phyloP scores from a whole-genome alignment of 805 yeast genomes.

The Candida boleticola region DNA sequence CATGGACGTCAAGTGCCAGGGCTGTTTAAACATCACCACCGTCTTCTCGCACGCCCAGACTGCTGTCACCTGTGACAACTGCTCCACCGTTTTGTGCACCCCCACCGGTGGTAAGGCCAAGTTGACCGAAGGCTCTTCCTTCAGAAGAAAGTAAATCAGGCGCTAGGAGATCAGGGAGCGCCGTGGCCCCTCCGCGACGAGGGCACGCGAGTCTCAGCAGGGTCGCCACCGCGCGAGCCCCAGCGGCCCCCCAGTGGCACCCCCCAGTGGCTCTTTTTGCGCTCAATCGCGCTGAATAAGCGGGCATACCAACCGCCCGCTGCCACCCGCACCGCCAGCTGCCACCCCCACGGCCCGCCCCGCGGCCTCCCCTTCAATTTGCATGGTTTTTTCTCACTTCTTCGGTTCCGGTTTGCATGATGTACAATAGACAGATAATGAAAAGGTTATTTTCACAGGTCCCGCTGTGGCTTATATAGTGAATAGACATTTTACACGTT shows the following conservation, averaged over 20 bases:
- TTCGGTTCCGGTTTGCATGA: conserved; percentile 2
- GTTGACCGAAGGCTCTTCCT: conserved; percentile 42
- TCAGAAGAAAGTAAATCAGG: conserved; percentile 36
- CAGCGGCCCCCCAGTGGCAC: no score
- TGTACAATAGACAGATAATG: conserved; percentile 2
- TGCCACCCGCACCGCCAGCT: no score
- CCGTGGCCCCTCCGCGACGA: no score
- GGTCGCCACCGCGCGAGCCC: no score
- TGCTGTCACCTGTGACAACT: conserved; percentile 41
- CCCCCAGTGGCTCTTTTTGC: no score
- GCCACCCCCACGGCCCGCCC: background rate
- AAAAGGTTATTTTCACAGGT: background rate
- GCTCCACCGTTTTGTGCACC: conserved; percentile 39
- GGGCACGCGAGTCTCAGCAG: no score
- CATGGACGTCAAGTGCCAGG: conserved; percentile 44
- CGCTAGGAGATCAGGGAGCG: no score
- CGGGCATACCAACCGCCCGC: no score
- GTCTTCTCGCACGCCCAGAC: conserved; percentile 44
- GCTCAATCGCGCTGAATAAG: no score
- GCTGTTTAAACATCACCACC: conserved; percentile 41
- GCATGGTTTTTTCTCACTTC: background rate
- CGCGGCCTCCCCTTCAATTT: background rate
- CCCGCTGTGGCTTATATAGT: background rate
- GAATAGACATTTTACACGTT: conserved; percentile 1
- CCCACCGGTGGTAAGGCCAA: conserved; percentile 45